Evolutionary conservation across 2,329 filamentous ascomycete genomes (phyloP).

Genomic region (Aspergillus terreus): DNA sequence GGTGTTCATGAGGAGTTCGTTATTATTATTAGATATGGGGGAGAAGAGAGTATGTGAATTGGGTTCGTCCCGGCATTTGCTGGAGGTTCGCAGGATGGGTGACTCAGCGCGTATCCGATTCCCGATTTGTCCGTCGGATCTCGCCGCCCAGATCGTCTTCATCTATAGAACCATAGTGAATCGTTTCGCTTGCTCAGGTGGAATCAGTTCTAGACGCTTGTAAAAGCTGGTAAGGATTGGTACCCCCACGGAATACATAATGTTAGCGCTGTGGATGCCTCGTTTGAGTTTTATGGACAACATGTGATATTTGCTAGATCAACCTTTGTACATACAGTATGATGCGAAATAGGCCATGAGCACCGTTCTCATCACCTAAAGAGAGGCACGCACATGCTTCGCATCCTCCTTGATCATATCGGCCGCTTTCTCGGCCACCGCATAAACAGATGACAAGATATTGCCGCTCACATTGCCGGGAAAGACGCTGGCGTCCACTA

Average conservation of each 20-base stretch:
- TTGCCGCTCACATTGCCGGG: slow-evolving; percentile 23
- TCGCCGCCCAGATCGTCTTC: not conserved
- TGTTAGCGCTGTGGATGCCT: too few species aligned
- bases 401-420: slow-evolving; percentile 23
- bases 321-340: too few species aligned
- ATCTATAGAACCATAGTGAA: not conserved
- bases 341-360: too few species aligned
- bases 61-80: not conserved
- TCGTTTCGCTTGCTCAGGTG: too few species aligned
- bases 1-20: slow-evolving; percentile 5
- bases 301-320: too few species aligned
- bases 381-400: not conserved
- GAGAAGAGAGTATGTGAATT: not conserved
- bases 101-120: not conserved
- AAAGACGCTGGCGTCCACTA: slow-evolving; percentile 24
- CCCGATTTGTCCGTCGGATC: slow-evolving; percentile 1
- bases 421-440: slow-evolving; percentile 24
- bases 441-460: slow-evolving; percentile 23
- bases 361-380: not conserved
- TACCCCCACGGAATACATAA: too few species aligned
- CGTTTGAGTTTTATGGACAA: too few species aligned
- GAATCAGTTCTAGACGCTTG: too few species aligned
- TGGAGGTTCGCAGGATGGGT: not conserved
- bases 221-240: too few species aligned
- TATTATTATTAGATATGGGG: not conserved